A percentile compares a stretch with the other conserved stretches of the same genome.
These are phyloP conservation scores for Russula dissimulans DNA, from an alignment of 768 basidiomycete species.

Conservation along the genomic window DNA sequence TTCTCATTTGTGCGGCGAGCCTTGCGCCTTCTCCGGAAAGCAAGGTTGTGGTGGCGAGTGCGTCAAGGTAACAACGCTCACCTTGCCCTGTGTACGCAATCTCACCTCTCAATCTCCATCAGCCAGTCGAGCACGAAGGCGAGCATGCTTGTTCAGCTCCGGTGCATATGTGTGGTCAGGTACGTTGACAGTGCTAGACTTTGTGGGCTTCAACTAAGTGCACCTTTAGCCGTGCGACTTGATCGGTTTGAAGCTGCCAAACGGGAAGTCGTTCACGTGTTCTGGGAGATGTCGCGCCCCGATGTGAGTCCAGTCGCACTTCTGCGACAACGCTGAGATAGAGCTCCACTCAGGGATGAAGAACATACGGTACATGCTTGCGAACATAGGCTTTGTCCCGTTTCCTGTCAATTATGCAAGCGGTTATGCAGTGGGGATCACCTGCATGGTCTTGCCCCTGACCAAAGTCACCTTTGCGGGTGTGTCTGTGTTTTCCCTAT, in stretches of 20 bases:
- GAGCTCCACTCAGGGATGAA: conserved; percentile 31
- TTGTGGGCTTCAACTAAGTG: background rate
- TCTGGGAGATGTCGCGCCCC: conserved; percentile 11
- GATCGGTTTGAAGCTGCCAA: conserved; percentile 3
- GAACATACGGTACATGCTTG: conserved; percentile 42
- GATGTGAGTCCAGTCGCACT: conserved; percentile 1
- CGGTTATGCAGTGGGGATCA: conserved; percentile 42
- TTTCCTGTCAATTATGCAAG: conserved; percentile 46
- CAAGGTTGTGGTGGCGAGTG: conserved; percentile 46
- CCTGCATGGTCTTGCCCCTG: conserved; percentile 39
- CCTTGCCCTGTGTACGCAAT: background rate
- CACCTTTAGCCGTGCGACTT: conserved; percentile 14
- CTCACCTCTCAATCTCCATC: background rate
- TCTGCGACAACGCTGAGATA: background rate
- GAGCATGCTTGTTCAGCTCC: conserved; percentile 47
- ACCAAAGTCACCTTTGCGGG: conserved; percentile 50
- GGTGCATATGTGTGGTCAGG: conserved; percentile 49
- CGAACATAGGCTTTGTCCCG: conserved; percentile 43
- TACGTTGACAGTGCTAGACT: conserved; percentile 17
- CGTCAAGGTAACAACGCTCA: conserved; percentile 32
- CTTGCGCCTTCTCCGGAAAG: conserved; percentile 37
- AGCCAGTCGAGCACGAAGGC: conserved; percentile 44
- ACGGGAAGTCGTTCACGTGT: conserved; percentile 11
- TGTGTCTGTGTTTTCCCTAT: conserved; percentile 20
- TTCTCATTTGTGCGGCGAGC: conserved; percentile 44